Base-by-base conservation (phyloP, 1,284 basidiomycete genomes). In the Vanrija pseudolonga region DNA sequence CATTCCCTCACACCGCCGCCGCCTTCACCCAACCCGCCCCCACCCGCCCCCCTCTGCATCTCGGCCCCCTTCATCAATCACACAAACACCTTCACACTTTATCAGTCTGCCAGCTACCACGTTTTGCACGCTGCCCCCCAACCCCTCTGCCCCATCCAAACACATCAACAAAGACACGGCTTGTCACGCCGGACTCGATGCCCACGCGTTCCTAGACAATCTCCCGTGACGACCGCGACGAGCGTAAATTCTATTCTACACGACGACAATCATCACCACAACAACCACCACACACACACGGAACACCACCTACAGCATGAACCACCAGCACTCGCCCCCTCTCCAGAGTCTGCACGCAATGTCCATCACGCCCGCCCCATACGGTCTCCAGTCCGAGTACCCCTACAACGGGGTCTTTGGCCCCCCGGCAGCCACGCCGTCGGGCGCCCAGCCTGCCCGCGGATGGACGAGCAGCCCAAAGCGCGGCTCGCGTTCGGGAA, bases 371-470 rank as follows among this genome's bases (percentile, higher is more conserved):
- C 64, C 69, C 8, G 61, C 62, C 23, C 58, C 63, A 9, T 58
- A 55, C 45, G 60, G 60, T 5, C 53, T 56, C 4, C 57, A 61
- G 48, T 62, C 57, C 45, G 66, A 68, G 46, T 74, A 72, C 55
- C 60, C 69, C n/a, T 74, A 70, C 56, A 71, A 69, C 55, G 68
- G 67, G 20, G 69, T 73, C 3, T 74, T 74, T 54, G 72, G 71
- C 5, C 71, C 72, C 3, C 69, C 72, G 22, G 60, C 50, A 9
- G 56, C 64, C 24, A 59, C 51, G 41, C 62, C 39, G 20, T 50
- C 40, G 41, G 52, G 38, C 42, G 50, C 18, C 53, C 63, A 45
- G 58, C 69, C 53, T 56, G 65, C 53, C 6, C 60, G 60, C 3
- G 60, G 56, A 11, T 61, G 60, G 60, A 61, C 56, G 58, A 59